phyloP scores from a whole-genome alignment of 257 asterid genomes.

The Osmanthus fragrans region DNA sequence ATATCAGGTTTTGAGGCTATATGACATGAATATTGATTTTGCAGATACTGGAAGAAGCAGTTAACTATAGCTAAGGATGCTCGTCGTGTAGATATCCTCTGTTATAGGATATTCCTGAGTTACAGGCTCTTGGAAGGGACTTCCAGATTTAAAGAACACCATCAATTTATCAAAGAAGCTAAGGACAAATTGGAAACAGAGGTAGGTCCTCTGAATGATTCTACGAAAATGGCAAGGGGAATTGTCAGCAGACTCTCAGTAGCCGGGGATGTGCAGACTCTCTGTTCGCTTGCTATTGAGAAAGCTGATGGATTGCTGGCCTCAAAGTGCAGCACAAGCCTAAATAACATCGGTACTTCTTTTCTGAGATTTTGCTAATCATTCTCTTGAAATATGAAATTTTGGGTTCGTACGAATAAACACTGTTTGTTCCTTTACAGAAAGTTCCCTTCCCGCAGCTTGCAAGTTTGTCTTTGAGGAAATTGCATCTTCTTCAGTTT shows the following conservation, averaged over 20 bases:
- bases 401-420: constrained; percentile 6
- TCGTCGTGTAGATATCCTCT: constrained; percentile 75
- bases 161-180: constrained; percentile 69
- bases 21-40: constrained; percentile 21
- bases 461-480: constrained; percentile 82
- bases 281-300: constrained; percentile 78
- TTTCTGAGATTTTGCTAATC: constrained; percentile 11
- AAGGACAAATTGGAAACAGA: constrained; percentile 76
- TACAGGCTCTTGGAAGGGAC: constrained; percentile 81
- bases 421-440: constrained; percentile 42
- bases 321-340: constrained; percentile 35
- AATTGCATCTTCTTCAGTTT: constrained; percentile 66
- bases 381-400: constrained; percentile 13
- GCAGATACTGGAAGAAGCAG: constrained; percentile 95
- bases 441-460: constrained; percentile 81
- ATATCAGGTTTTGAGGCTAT: not conserved
- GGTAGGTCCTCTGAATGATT: constrained; percentile 82
- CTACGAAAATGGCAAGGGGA: constrained; percentile 82
- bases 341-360: constrained; percentile 44
- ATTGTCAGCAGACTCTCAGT: constrained; percentile 81
- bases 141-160: constrained; percentile 71
- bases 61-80: constrained; percentile 81
- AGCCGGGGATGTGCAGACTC: constrained; percentile 67
- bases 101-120: constrained; percentile 74
- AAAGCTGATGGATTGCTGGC: constrained; percentile 68